Evolutionary conservation across 2,329 filamentous ascomycete genomes (phyloP), one percentile per base, ranked within the genome.

Genomic region (Rachicladosporium sp.): DNA sequence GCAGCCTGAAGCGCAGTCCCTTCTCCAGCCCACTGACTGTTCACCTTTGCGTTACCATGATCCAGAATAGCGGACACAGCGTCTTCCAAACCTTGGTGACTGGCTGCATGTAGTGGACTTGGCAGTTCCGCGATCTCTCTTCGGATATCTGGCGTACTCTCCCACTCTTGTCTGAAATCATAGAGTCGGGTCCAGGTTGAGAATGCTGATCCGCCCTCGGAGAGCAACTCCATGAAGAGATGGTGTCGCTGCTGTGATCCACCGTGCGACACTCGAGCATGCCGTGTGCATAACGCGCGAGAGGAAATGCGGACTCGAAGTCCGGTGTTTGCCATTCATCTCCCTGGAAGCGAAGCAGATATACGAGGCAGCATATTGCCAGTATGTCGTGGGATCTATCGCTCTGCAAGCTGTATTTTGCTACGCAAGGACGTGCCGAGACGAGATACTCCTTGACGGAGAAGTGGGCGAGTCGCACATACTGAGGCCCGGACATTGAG

Each of bases 401-500:
- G 2, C 50, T 42, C 37, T 51, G 45, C 47, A 59, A 51, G 32
- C 47, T 43, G 36, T 52, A 59, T 4, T 35, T 36, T 23, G 35
- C 36, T 41, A 49, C 50, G 33, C 30, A 13, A 6, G 52, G 48
- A 21, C 52, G 50, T 10, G 49, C 44, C 32, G 56, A 59, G 1
- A 53, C 10, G 19, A 60, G 54, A 27, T 58, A 60, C 29, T 60
- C 58, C 35, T 58, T 49, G n/a, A 60, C 57, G 12, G 57, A 60
- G 35, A 55, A 60, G 38, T 60, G 58, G 31, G 56, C 53, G 8
- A 60, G 43, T 23, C 31, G 35, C 39, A 39, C 15, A 52, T 32
- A 10, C 46, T 41, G 10, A 2, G 33, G 38, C 31, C 38, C 15
- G 2, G 8, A 21, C 30, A 3, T 32, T 29, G 6, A 61, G 43